Evolutionary conservation across 306 rosid species (phyloP), one percentile per base, ranked within the genome.

Genomic region (Rosa chinensis): DNA sequence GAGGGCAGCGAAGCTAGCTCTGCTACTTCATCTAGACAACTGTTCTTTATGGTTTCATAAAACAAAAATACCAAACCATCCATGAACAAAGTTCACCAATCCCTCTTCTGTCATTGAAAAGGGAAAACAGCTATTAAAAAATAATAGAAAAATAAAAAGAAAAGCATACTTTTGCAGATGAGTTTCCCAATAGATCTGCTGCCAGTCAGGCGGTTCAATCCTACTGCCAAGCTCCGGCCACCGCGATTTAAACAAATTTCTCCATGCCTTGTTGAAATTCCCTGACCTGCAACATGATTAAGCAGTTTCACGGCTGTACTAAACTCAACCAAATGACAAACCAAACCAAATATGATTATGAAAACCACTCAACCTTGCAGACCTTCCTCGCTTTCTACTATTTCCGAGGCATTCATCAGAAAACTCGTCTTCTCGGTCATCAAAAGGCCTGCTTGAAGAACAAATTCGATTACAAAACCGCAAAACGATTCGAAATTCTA

Each of bases 11-110:
- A 72, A 37, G 98, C 99, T 79, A 75, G 73, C 83, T 81, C 98
- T 43, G 92, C 91, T 50, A 97, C 97, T 82, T 89, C 90, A 86
- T 95, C 98, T 37, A 92, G 81, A 87, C 97, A 95, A 52, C 99
- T 95, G 88, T 85, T 75, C 70, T 84, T 81, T 44, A 81, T 73
- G 25, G 52, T 64, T 56, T 79, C 81, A 76, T 66, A 84, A 37
- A 85, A 78, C 83, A 72, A 78, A 16, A 45, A 47, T 39, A 18
- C 21, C 78, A 66, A 84, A 66, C 66, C 78, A 72, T 17, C 71
- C 74, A 76, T 8, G 14, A 21, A 74, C 77, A 50, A 55, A 66
- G 70, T 59, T 17, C 70, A 67, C 14, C 18, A 49, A 78, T 23
- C 42, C 25, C 37, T 23, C 37, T 42, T 58, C 68, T 42, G 18